A percentile compares a stretch with the other conserved stretches of the same genome.
Evolutionary conservation across 768 basidiomycete genomes (phyloP).

Genomic region (Amanita rubescens): DNA sequence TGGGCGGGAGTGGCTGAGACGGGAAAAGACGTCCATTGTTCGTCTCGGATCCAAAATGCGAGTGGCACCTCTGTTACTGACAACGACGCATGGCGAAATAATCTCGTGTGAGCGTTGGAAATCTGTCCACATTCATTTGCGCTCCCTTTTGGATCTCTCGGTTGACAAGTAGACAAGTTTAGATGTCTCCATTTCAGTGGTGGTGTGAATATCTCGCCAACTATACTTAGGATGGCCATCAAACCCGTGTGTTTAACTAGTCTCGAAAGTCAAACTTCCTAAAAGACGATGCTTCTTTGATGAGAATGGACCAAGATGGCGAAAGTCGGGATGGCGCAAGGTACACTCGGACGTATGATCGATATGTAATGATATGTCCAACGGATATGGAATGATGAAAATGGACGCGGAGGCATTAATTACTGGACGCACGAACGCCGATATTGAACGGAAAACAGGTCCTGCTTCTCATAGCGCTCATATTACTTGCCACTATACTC

Average conservation of each 20-base stretch:
- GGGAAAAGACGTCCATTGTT: not conserved
- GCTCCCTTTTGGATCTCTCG: not conserved
- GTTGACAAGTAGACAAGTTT: not conserved
- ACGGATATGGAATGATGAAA: not conserved
- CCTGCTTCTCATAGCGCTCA: not conserved
- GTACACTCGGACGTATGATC: not conserved
- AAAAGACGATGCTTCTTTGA: not conserved
- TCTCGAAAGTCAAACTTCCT: not conserved
- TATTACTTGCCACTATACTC: not conserved
- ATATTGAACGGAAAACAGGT: not conserved
- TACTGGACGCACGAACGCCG: not conserved
- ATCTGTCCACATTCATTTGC: too few species aligned
- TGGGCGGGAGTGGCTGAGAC: too few species aligned
- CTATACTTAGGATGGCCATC: not conserved
- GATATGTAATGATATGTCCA: not conserved
- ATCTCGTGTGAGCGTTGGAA: not conserved
- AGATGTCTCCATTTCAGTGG: not conserved
- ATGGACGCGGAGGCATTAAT: not conserved
- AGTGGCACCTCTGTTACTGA: not conserved
- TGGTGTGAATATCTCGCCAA: not conserved
- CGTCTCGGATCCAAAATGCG: not conserved
- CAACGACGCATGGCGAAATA: not conserved
- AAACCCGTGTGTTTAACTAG: not conserved
- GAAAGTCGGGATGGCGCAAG: not conserved
- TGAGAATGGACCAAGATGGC: not conserved